Evolutionary conservation across 768 basidiomycete genomes (phyloP), one percentile per base, ranked within the genome.

Genomic region (Kwoniella bestiolae): DNA sequence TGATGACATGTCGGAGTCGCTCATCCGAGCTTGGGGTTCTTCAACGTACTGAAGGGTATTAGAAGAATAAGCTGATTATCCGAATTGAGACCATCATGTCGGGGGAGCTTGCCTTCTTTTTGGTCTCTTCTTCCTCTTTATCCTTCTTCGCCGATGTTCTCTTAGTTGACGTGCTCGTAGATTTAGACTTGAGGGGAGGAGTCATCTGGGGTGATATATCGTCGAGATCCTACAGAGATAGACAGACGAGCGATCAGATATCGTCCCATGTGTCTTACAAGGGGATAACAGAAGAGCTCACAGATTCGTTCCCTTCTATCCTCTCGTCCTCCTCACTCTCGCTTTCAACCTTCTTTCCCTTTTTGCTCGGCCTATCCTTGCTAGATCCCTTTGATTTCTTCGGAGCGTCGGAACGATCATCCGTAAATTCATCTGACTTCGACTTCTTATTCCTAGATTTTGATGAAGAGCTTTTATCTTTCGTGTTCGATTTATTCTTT

Each of bases 1-100:
- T 12, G 70, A 72, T 21, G 70, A 72, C 68, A 77, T 72, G 41
- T 76, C 75, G 1, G 75, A 74, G 47, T 70, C 73, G 18, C 32
- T 34, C 35, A 63, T 38, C n/a, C 26, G 31, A 34, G 31, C 34
- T 46, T 51, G 35, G 44, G 28, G 28, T 18, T 21, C 21, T 29
- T 50, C 45, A 32, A 38, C 34, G 29, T 59, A 21, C 52, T 55
- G 52, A 18, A 25, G 21, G 14, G 23, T 47, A 21, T 21, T n/a
- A 3, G 23, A 47, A 21, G 14, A 21, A 21, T 25, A 9, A 21
- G 25, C 25, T n/a, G 25, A 47, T 9, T n/a, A 21, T 6, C 18
- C 4, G 9, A 8, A 2, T 32, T 51, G 23, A 53, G 0, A n/a
- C n/a, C n/a, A n/a, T 28, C 9, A 14, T 3, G 18, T 23, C 21